Conservation (phyloP, 1,139 yeast species). For the Taphrina sp. region DNA sequence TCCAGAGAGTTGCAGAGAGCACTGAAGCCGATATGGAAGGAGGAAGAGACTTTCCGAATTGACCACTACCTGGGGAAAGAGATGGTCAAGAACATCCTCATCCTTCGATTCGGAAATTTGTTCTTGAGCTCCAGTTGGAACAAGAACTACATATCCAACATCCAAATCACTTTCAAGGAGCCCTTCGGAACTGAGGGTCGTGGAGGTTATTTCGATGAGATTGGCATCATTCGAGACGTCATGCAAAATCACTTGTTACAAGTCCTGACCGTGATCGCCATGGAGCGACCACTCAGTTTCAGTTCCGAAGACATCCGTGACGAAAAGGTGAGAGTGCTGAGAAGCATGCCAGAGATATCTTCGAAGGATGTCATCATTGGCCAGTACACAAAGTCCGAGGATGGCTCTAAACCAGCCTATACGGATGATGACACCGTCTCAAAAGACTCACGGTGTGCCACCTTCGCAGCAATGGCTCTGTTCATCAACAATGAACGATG, state of each 20-base stretch:
- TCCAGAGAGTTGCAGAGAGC: conserved; percentile 72
- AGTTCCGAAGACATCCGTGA: conserved; percentile 93
- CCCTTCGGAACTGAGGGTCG: conserved; percentile 98
- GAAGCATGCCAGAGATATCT: conserved; percentile 71
- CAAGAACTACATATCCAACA: conserved; percentile 67
- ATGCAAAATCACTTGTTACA: conserved; percentile 97
- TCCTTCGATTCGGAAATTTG: conserved; percentile 85
- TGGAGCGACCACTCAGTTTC: conserved; percentile 91
- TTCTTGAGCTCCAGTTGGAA: conserved; percentile 85
- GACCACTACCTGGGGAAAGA: conserved; percentile 98
- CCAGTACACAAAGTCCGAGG: conserved; percentile 79
- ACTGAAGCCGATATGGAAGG: conserved; percentile 81
- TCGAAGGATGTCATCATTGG: conserved; percentile 72
- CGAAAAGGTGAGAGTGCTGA: conserved; percentile 89
- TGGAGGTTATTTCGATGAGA: conserved; percentile 93
- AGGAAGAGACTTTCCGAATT: conserved; percentile 89
- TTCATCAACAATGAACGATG: conserved; percentile 88
- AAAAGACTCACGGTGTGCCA: conserved; percentile 76
- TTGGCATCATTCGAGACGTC: conserved; percentile 95
- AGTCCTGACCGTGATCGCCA: conserved; percentile 83
- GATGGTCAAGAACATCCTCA: conserved; percentile 90
- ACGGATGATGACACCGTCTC: conserved; percentile 91
- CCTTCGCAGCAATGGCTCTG: conserved; percentile 82
- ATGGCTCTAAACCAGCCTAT: conserved; percentile 86
- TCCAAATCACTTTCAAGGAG: conserved; percentile 91